Conservation (phyloP, 2,329 filamentous ascomycete genomes). For the Ambrosiella xylebori region DNA sequence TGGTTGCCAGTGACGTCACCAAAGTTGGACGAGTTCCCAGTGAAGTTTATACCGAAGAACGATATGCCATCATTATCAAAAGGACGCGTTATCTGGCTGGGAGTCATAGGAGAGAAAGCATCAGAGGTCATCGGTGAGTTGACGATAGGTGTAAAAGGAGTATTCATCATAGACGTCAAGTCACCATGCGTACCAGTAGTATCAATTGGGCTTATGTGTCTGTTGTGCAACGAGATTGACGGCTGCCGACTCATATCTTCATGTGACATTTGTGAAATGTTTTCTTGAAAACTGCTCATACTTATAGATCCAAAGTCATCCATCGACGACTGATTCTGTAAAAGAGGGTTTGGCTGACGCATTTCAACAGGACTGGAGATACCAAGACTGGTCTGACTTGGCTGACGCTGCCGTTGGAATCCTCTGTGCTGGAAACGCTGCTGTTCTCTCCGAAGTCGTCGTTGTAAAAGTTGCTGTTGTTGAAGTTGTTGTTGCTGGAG, state of each 20-base stretch:
- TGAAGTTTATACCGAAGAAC: not conserved
- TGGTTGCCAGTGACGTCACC: not conserved
- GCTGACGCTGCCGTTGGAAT: conserved; percentile 12
- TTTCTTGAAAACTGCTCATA: not conserved
- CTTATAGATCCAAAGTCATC: conserved; percentile 1
- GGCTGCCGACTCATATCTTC: not conserved
- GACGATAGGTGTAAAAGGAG: conserved; percentile 6
- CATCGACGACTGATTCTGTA: conserved; percentile 1
- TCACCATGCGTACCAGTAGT: not conserved
- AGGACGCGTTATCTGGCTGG: conserved; percentile 1
- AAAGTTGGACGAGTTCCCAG: not conserved
- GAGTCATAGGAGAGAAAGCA: conserved; percentile 4
- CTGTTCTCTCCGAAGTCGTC: not conserved
- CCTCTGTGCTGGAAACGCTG: conserved; percentile 15
- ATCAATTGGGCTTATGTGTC: conserved; percentile 4
- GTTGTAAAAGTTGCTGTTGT: conserved; percentile 1
- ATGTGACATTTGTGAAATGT: not conserved
- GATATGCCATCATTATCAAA: conserved; percentile 6
- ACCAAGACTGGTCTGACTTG: conserved; percentile 1
- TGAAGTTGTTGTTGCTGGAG: conserved; percentile 7
- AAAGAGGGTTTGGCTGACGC: not conserved
- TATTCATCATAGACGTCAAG: conserved; percentile 2
- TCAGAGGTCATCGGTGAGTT: conserved; percentile 1
- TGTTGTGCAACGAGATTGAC: not conserved
- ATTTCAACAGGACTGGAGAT: not conserved